These are phyloP conservation scores for Venturiaceae sp. DNA, from an alignment of 2,329 filamentous ascomycete genomes.

Conservation along the genomic window DNA sequence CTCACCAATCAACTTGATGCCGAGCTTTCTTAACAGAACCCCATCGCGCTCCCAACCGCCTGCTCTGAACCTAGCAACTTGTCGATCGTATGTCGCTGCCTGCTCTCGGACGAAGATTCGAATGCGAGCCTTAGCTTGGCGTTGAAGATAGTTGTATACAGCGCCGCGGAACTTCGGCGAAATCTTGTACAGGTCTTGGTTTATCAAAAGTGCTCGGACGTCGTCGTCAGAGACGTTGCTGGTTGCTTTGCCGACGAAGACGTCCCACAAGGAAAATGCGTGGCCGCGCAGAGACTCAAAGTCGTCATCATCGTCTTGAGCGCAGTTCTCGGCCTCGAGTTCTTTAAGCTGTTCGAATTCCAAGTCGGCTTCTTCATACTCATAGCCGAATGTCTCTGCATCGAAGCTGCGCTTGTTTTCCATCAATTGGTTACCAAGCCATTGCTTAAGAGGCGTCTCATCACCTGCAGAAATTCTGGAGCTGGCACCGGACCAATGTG, in stretches of 20 bases:
- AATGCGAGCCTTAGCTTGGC: constrained; percentile 32
- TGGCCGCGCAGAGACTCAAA: constrained; percentile 27
- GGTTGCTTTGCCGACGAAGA: constrained; percentile 23
- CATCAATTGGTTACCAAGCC: constrained; percentile 46
- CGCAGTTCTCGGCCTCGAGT: constrained; percentile 46
- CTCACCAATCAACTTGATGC: constrained; percentile 26
- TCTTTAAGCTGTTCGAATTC: constrained; percentile 53
- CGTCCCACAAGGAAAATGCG: constrained; percentile 25
- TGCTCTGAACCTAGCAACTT: constrained; percentile 44
- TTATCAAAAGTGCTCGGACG: constrained; percentile 26
- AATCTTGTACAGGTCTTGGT: constrained; percentile 52
- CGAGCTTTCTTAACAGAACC: constrained; percentile 49
- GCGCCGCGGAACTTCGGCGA: constrained; percentile 45
- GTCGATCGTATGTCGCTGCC: constrained; percentile 39
- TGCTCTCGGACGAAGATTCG: constrained; percentile 37
- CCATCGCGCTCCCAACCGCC: constrained; percentile 51
- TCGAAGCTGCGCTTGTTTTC: constrained; percentile 34
- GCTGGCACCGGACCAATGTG: constrained; percentile 18
- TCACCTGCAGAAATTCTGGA: constrained; percentile 14
- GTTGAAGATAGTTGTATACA: constrained; percentile 58
- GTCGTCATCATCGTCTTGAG: constrained; percentile 42
- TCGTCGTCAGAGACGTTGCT: constrained; percentile 19
- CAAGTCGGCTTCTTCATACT: constrained; percentile 50
- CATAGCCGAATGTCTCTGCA: constrained; percentile 41
- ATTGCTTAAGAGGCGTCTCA: constrained; percentile 23